phyloP scores from a whole-genome alignment of 2,329 filamentous ascomycete genomes.

The Capronia americana region DNA sequence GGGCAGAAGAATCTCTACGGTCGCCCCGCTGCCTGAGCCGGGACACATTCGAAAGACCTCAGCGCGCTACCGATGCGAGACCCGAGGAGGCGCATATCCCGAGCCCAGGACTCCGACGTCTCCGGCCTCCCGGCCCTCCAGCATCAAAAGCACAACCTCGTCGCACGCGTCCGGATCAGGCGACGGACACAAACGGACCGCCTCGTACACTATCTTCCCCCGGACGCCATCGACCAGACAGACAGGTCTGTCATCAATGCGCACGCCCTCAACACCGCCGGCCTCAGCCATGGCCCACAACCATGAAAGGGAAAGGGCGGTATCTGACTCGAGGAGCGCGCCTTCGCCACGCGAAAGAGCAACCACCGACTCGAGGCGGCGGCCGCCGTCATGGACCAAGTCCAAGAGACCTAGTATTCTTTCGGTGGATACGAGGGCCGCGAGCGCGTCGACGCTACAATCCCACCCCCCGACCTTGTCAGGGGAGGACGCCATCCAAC shows the following conservation, averaged over 20 bases:
- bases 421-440: slow-evolving; percentile 14
- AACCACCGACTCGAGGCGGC: neutral
- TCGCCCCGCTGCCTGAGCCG: slow-evolving; percentile 34
- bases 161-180: slow-evolving; percentile 18
- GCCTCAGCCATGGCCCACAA: neutral
- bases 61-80: slow-evolving; percentile 31
- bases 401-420: slow-evolving; percentile 14
- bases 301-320: neutral
- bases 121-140: slow-evolving; percentile 20
- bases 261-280: slow-evolving; percentile 14
- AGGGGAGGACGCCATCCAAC: slow-evolving; percentile 11
- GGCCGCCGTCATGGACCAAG: slow-evolving; percentile 17
- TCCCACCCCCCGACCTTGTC: neutral
- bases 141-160: slow-evolving; percentile 26
- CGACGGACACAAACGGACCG: slow-evolving; percentile 7
- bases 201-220: slow-evolving; percentile 37
- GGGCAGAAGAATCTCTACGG: slow-evolving; percentile 30
- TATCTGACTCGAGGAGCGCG: neutral
- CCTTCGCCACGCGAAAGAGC: neutral
- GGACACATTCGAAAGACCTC: slow-evolving; percentile 34
- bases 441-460: neutral
- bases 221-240: slow-evolving; percentile 20
- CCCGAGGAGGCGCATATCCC: slow-evolving; percentile 3
- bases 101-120: slow-evolving; percentile 25
- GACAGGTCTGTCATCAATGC: neutral